Percentiles rank a stretch among this genome's conserved stretches.
These are phyloP conservation scores for Rhizophagus prolifer DNA, from an alignment of 192 early-diverging fungal genomes.

Conservation along the genomic window DNA sequence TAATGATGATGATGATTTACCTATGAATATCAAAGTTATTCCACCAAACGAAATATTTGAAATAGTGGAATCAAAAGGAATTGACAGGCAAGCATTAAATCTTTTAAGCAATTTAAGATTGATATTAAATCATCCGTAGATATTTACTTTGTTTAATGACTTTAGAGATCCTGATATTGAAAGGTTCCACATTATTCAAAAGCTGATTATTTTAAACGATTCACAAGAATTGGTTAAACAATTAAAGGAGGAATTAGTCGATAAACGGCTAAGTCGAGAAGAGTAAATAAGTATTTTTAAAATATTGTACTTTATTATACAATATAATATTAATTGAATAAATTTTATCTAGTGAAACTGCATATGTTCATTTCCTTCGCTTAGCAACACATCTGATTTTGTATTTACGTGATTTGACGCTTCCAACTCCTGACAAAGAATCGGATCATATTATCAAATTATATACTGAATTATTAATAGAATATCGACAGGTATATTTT, in stretches of 20 bases:
- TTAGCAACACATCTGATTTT: slow-evolving; percentile 70
- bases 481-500: not conserved
- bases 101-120: not conserved
- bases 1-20: not conserved
- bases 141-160: not conserved
- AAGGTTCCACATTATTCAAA: slow-evolving; percentile 55
- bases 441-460: slow-evolving; percentile 3
- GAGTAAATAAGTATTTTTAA: slow-evolving; percentile 1
- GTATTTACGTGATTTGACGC: slow-evolving; percentile 17
- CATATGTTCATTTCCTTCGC: slow-evolving; percentile 59
- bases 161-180: slow-evolving; percentile 15
- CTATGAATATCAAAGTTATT: slow-evolving; percentile 29
- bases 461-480: slow-evolving; percentile 6
- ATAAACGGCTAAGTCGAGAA: not conserved
- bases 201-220: slow-evolving; percentile 47
- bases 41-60: slow-evolving; percentile 4
- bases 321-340: slow-evolving; percentile 6
- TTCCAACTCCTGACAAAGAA: slow-evolving; percentile 11
- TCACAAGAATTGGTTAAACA: slow-evolving; percentile 37
- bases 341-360: slow-evolving; percentile 24
- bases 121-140: too few species aligned
- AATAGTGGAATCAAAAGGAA: not conserved
- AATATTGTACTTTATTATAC: not conserved
- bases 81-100: not conserved
- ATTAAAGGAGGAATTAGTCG: slow-evolving; percentile 35